Evolutionary conservation across 2,329 filamentous ascomycete genomes (phyloP), one percentile per base, ranked within the genome.

Genomic region (Fusarium virguliforme): DNA sequence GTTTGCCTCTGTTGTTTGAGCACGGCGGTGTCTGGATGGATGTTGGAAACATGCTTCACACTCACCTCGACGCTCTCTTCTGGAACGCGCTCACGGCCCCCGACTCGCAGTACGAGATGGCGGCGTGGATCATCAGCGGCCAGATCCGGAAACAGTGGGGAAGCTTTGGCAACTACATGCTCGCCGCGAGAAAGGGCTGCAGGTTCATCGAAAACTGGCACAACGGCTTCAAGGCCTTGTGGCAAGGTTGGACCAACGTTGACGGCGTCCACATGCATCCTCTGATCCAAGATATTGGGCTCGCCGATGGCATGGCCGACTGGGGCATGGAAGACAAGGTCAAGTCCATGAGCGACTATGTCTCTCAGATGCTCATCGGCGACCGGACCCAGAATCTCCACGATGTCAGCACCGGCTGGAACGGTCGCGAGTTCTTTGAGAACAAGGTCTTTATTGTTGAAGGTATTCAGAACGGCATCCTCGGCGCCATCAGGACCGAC

Each of bases 11-110:
- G 3, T 62, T 85, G 3, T 82, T 79, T 58, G 71, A 80, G 7
- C 78, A 84, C 34, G 84, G 83, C 0, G 83, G 84, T 0, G 76
- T 83, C 2, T 85, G 80, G 78, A 79, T 85, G 57, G 84, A 85
- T 12, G 81, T 80, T 1, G 81, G 82, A 1, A 81, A 80, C 5
- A 81, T 84, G 18, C 72, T 85, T 0, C 79, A 85, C 51, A 78
- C 80, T 1, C 74, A 80, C 35, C 65, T 85, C 0, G 83, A 85
- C 12, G 75, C 77, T 3, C 79, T 85, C 1, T 85, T 82, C 75
- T 85, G 83, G 83, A 74, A 80, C 8, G 65, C 75, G 8, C 76
- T 85, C 48, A 74, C 78, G 8, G 79, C 82, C n/a, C 77, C 81
- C 0, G 59, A 66, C 1, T 78, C 76, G 0, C 78, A 80, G 0